Conservation (phyloP, 176 grass and related monocot genomes). For the Saccharum officinarum region DNA sequence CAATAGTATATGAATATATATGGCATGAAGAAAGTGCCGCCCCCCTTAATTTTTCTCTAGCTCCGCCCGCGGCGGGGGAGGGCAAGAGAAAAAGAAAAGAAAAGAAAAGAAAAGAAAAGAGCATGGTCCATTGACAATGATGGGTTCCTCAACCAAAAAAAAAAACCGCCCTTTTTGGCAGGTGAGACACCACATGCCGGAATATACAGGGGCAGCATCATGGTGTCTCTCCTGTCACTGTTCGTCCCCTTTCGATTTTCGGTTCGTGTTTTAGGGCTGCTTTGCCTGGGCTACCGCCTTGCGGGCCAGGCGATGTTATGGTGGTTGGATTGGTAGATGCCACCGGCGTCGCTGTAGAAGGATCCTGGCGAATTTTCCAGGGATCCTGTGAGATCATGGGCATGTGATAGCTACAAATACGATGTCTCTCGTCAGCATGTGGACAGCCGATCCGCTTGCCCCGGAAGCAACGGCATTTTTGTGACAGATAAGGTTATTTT, state of each 20-base stretch:
- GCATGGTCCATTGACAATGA: background rate
- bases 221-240: conserved; percentile 26
- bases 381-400: conserved; percentile 19
- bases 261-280: background rate
- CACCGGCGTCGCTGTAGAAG: conserved; percentile 14
- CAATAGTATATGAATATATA: no score
- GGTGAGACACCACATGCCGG: conserved; percentile 31
- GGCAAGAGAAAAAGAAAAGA: background rate
- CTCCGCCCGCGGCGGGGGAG: no score
- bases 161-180: background rate
- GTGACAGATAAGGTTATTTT: background rate
- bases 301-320: background rate
- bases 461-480: conserved; percentile 2
- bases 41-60: no score
- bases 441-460: conserved; percentile 13
- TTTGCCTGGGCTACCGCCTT: background rate
- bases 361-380: conserved; percentile 33
- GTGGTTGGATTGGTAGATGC: background rate
- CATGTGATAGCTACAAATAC: conserved; percentile 37
- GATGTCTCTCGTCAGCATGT: background rate
- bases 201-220: conserved; percentile 40
- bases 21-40: no score
- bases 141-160: background rate
- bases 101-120: no score
- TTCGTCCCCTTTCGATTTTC: background rate